Base-by-base conservation (phyloP, 768 basidiomycete genomes). In the Phanerochaete sordida region DNA sequence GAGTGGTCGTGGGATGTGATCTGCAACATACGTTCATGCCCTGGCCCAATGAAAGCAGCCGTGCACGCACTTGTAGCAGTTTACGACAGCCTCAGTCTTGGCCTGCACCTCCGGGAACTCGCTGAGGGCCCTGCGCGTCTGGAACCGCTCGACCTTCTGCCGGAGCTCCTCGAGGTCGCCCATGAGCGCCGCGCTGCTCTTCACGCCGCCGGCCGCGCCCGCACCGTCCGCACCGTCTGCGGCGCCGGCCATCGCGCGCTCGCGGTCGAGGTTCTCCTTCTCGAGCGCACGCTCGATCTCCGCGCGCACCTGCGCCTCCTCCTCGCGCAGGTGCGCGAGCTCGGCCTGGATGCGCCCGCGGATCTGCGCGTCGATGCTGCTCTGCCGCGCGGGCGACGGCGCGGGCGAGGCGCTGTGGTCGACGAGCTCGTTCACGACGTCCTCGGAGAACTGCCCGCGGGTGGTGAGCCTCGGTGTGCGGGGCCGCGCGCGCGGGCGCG, bases 231-330 rank as follows among this genome's bases (percentile, higher is more conserved):
- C 48, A 43, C 8, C 39, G 39, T 59, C 67, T 33, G 49, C 62
- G 58, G 69, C 65, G 28, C 80, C 82, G 16, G 79, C 78, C 77
- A 81, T 79, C 27, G 73, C 71, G 64, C 77, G 80, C 74, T 94
- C 92, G 59, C 82, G 80, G 72, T 93, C 90, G 53, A 95, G 72
- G 73, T 95, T 95, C 76, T 95, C 93, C 76, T 86, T 88, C 77
- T 95, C 90, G 50, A 95, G 77, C 1, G 90, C 91, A 31, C 71
- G 76, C 67, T 91, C 88, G 33, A 95, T 93, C 74, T 92, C 83
- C 49, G 78, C 75, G 45, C 81, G 84, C 12, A 95, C 86, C 35
- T 76, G 70, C 60, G 84, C 84, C 71, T 93, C 92, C 68, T 91
- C 85, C 28, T 79, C 75, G 31, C 82, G 85, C 64, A 95, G 76